These are phyloP conservation scores for Ogataea nonfermentans DNA, from an alignment of 805 yeast genomes.

Conservation along the genomic window DNA sequence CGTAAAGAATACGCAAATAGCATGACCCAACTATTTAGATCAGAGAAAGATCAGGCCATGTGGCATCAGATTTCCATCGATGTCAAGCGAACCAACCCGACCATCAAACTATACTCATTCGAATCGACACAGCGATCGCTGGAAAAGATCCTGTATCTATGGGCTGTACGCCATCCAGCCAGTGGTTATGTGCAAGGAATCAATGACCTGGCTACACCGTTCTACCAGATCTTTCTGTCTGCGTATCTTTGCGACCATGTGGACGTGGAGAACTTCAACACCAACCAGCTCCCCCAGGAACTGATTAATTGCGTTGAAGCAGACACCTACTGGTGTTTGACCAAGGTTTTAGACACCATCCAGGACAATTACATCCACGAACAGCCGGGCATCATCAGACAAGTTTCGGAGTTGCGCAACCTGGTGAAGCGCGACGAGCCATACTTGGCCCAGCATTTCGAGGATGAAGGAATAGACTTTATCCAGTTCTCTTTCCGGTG, in stretches of 20 bases:
- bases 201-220: constrained; percentile 90
- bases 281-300: constrained; percentile 54
- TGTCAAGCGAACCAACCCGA: constrained; percentile 91
- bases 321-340: constrained; percentile 95
- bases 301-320: constrained; percentile 78
- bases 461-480: constrained; percentile 83
- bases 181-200: constrained; percentile 98
- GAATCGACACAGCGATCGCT: constrained; percentile 73
- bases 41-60: constrained; percentile 67
- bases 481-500: constrained; percentile 95
- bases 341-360: constrained; percentile 87
- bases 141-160: constrained; percentile 77
- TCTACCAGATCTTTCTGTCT: constrained; percentile 78
- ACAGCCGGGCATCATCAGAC: constrained; percentile 94
- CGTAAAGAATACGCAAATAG: constrained; percentile 85
- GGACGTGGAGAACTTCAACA: constrained; percentile 59
- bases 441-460: constrained; percentile 70
- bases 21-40: constrained; percentile 55
- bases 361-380: constrained; percentile 97
- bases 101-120: constrained; percentile 66
- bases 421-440: constrained; percentile 78
- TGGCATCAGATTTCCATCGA: constrained; percentile 97
- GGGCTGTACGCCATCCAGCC: constrained; percentile 98
- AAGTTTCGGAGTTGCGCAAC: constrained; percentile 76
- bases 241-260: constrained; percentile 53